Evolutionary conservation across 192 early-diverging fungal genomes (phyloP).

Genomic region (Entomortierella beljakovae): DNA sequence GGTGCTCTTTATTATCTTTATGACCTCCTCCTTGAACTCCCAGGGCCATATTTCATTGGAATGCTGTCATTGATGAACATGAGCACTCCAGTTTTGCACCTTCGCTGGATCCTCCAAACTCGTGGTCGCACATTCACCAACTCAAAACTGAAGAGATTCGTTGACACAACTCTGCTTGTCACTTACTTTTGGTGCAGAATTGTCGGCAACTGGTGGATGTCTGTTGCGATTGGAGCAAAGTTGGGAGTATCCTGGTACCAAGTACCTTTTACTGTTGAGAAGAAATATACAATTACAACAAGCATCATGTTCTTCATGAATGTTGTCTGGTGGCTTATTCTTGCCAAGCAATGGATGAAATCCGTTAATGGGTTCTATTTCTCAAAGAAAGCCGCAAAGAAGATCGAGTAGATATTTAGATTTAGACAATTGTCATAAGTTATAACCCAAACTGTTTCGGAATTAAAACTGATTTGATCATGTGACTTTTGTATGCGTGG

Average conservation of each 20-base stretch:
- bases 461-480: too few relatives aligned
- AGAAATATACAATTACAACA: constrained; percentile 51
- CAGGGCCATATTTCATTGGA: constrained; percentile 51
- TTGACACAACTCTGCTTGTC: constrained; percentile 43
- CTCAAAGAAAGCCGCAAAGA: constrained; percentile 35
- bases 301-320: background rate
- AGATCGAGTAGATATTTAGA: constrained; percentile 26
- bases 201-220: constrained; percentile 56
- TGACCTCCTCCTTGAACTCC: constrained; percentile 36
- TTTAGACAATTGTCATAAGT: background rate
- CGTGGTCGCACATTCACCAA: constrained; percentile 39
- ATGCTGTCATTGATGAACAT: constrained; percentile 55
- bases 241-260: constrained; percentile 47
- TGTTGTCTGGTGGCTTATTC: background rate
- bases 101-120: constrained; percentile 46
- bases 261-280: constrained; percentile 34
- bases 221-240: constrained; percentile 51
- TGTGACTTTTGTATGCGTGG: background rate
- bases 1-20: constrained; percentile 50
- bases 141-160: constrained; percentile 46
- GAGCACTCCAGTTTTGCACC: constrained; percentile 51
- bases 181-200: constrained; percentile 55
- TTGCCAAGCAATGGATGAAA: constrained; percentile 34
- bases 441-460: background rate
- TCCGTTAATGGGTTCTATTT: constrained; percentile 53